These are phyloP conservation scores for Plasmodium adleri DNA, from an alignment of 169 alveolate genomes.

Conservation along the genomic window DNA sequence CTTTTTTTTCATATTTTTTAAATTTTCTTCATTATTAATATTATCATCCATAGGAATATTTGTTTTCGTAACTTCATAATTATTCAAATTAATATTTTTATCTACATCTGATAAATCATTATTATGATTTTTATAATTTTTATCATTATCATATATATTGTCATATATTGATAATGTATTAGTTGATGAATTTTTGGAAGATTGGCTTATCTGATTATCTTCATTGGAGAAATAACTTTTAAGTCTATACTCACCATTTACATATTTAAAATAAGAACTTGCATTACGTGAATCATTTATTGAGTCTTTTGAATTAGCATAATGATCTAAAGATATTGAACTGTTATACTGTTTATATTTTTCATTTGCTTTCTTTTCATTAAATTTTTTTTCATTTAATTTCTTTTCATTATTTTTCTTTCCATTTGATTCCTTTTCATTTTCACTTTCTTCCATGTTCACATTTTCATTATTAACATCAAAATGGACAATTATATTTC, in stretches of 20 bases:
- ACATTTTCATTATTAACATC: constrained; percentile 13
- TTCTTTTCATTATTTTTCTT: constrained; percentile 8
- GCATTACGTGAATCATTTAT: constrained; percentile 3
- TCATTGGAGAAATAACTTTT: constrained; percentile 39
- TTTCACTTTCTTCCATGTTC: background rate
- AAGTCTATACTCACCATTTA: constrained; percentile 51
- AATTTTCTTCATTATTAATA: background rate
- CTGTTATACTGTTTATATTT: constrained; percentile 5
- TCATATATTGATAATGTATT: constrained; percentile 12
- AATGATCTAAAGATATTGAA: constrained; percentile 25
- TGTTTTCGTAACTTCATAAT: constrained; percentile 1
- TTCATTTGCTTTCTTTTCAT: too few species aligned
- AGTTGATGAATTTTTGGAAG: constrained; percentile 18
- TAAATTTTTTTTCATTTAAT: background rate
- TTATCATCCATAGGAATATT: background rate
- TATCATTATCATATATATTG: background rate
- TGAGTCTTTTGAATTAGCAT: constrained; percentile 15
- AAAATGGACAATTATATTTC: constrained; percentile 54
- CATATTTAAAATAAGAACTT: constrained; percentile 23
- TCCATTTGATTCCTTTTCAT: constrained; percentile 1
- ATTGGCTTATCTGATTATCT: background rate
- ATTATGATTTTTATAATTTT: background rate
- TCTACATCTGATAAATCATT: background rate
- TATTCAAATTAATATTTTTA: too few species aligned
- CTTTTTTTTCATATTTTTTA: constrained; percentile 5